These are phyloP conservation scores for Dryas integrifolia DNA, from an alignment of 331 rosid species.

Conservation along the genomic window DNA sequence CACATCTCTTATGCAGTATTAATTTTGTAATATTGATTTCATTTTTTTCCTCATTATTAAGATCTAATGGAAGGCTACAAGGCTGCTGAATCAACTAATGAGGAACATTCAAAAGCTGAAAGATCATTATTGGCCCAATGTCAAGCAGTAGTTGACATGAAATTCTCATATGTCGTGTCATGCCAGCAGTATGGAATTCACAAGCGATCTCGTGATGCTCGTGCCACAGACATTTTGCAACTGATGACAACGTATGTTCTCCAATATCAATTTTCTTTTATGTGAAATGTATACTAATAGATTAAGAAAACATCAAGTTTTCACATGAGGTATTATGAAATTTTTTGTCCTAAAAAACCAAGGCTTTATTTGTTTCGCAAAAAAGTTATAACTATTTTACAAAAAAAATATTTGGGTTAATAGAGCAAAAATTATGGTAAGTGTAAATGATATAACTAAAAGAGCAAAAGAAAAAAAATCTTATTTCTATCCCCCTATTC, in stretches of 20 bases:
- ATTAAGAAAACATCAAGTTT: background rate
- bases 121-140: conserved; percentile 70
- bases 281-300: background rate
- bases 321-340: background rate
- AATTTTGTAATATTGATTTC: conserved; percentile 25
- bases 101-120: conserved; percentile 46
- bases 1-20: conserved; percentile 12
- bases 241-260: conserved; percentile 72
- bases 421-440: too few relatives aligned
- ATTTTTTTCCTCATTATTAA: conserved; percentile 27
- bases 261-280: conserved; percentile 8
- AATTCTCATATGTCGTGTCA: conserved; percentile 87
- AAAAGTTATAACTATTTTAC: background rate
- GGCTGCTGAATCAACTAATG: conserved; percentile 72
- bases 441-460: background rate
- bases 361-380: background rate
- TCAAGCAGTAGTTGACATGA: conserved; percentile 85
- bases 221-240: conserved; percentile 81
- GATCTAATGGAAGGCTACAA: conserved; percentile 84
- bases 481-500: background rate
- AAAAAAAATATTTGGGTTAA: background rate
- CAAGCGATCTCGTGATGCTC: conserved; percentile 72
- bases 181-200: conserved; percentile 87
- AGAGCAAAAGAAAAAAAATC: background rate
- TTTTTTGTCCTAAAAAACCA: background rate